Base-by-base conservation (phyloP, 2,329 filamentous ascomycete species). In the Aspergillus sp. region DNA sequence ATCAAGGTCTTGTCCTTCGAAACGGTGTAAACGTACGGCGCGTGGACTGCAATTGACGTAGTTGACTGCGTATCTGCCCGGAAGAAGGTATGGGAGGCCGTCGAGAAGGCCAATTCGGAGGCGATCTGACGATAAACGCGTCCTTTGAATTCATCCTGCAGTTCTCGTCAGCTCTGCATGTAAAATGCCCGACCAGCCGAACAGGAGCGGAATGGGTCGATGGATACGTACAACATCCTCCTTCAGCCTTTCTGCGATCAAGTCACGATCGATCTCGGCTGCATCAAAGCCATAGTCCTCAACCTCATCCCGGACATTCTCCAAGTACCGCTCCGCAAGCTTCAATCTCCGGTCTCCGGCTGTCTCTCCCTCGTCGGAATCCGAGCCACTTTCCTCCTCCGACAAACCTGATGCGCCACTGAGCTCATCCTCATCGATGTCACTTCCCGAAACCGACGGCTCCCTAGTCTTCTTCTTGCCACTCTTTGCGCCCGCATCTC, bases 221-320 rank as follows among this genome's bases (percentile, higher is more conserved):
- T 39, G 8, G 39, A 58, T 56, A 76, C 78, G 67, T 79, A 80
- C 89, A 47, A 95, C 91, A 74, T 98, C 95, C 78, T 97, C 92
- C 76, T 94, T 88, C 69, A 99, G 81, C 68, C 93, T 84, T 76
- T 96, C 91, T 45, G 94, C 92, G 70, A 99, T 93, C 69, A 97
- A 80, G 73, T 99, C 95, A 61, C 90, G 85, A 78, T 98, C 95
- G 60, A 99, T 91, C 56, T 98, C 91, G 68, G 89, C 92, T 7
- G 95, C 95, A 78, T 99, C 92, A 72, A 98, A 99, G 41, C 92
- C 95, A 56, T 84, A 85, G 65, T 92, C 90, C 68, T 96, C 89
- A 60, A 92, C 88, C 67, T 97, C 90, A 70, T 90, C 85, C 70
- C 90, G 87, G 63, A 97, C 88, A 73, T 96, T 97, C 57, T 97